Conservation (phyloP, 345 rosid genomes). For the Linum trigynum region DNA sequence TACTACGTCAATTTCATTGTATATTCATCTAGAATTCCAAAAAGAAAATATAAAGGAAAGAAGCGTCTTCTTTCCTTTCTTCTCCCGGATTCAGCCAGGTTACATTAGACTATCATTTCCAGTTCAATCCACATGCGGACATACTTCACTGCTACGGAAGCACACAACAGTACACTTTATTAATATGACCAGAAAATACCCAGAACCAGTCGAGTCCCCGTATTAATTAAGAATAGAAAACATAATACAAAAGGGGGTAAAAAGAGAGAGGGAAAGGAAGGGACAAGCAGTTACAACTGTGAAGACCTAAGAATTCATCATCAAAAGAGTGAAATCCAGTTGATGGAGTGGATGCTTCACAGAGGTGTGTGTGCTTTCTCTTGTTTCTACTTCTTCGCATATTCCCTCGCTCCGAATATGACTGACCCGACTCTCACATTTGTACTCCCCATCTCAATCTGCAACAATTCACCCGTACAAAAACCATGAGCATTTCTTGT, state of each 20-base stretch:
- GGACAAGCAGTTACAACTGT: not conserved
- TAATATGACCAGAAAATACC: too few species aligned
- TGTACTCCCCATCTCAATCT: constrained; percentile 93
- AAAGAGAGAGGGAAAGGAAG: not conserved
- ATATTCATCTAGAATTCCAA: too few species aligned
- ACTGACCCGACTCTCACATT: constrained; percentile 89
- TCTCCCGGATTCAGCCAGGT: too few species aligned
- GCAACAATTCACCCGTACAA: constrained; percentile 12
- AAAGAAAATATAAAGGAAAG: too few species aligned
- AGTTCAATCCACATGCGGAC: too few species aligned
- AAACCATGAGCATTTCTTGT: not conserved
- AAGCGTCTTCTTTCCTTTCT: too few species aligned
- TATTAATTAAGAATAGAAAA: too few species aligned
- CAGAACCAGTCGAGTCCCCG: too few species aligned
- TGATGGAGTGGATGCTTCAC: not conserved
- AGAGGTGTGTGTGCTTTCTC: not conserved
- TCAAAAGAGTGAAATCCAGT: not conserved
- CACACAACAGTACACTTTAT: too few species aligned
- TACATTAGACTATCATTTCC: too few species aligned
- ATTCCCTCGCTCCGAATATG: constrained; percentile 85
- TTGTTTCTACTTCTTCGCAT: constrained; percentile 38
- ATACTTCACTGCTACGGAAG: too few species aligned
- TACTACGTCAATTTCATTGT: too few species aligned
- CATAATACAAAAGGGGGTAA: not conserved
- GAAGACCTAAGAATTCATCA: not conserved